A percentile compares a stretch with the other conserved stretches of the same genome.
Evolutionary conservation across 257 asterid genomes (phyloP).

Genomic region (Solanum infundibuliforme): DNA sequence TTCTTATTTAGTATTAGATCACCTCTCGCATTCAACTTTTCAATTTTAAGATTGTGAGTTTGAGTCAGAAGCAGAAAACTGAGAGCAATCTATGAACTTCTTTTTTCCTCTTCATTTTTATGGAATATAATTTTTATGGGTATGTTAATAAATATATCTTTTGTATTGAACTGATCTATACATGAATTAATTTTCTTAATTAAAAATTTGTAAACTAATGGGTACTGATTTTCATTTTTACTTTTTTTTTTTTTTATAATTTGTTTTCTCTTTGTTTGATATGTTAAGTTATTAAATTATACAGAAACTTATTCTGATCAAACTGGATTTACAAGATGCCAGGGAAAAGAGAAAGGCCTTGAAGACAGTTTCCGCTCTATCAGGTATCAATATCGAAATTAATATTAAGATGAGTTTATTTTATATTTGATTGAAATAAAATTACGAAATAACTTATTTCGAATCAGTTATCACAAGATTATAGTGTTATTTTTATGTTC

Average conservation of each 20-base stretch:
- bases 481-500: neutral
- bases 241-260: neutral
- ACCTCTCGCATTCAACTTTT: no score
- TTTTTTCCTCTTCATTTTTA: no score
- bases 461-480: neutral
- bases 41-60: no score
- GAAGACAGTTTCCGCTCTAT: slow-evolving; percentile 43
- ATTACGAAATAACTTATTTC: neutral
- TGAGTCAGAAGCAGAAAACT: no score
- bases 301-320: slow-evolving; percentile 40
- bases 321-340: slow-evolving; percentile 44
- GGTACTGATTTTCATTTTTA: neutral
- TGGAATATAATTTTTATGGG: no score
- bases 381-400: slow-evolving; percentile 15
- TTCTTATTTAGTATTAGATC: neutral
- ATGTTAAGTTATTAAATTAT: neutral
- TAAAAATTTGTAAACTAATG: neutral
- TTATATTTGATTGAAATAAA: no score
- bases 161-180: no score
- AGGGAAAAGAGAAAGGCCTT: slow-evolving; percentile 48
- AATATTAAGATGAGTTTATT: no score
- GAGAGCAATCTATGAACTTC: no score
- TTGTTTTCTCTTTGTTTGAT: neutral
- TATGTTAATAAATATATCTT: no score
- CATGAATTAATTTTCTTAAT: no score